Conservation (phyloP, 495 filamentous ascomycete species). For the Tirmania nivea region DNA sequence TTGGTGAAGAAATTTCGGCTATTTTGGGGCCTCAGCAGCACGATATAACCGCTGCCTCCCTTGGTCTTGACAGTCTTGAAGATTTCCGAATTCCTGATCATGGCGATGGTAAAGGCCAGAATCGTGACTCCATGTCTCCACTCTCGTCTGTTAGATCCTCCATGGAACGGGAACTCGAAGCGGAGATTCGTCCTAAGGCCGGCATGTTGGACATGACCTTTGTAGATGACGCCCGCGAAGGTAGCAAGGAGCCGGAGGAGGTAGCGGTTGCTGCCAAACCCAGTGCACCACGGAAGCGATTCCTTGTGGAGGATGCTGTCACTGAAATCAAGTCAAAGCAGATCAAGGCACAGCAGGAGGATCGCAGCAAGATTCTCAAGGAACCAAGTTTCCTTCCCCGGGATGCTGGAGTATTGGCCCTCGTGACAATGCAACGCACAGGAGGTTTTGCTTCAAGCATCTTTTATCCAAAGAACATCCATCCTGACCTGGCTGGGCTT, state of each 20-base stretch:
- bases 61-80: neutral
- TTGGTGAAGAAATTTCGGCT: slow-evolving; percentile 10
- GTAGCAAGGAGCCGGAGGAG: slow-evolving; percentile 30
- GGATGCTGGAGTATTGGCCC: slow-evolving; percentile 60
- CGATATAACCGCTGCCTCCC: slow-evolving; percentile 2
- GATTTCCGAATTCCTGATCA: slow-evolving; percentile 2
- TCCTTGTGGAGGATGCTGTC: slow-evolving; percentile 14
- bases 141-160: slow-evolving; percentile 36
- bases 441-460: slow-evolving; percentile 64
- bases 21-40: slow-evolving; percentile 2
- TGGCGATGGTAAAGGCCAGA: neutral
- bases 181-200: slow-evolving; percentile 23
- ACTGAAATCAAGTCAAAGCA: slow-evolving; percentile 27
- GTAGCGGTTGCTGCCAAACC: slow-evolving; percentile 31
- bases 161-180: slow-evolving; percentile 36
- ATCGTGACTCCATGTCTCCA: slow-evolving; percentile 39
- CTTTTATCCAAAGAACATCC: slow-evolving; percentile 31
- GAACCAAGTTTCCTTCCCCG: slow-evolving; percentile 58
- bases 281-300: slow-evolving; percentile 28
- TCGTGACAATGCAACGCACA: slow-evolving; percentile 76
- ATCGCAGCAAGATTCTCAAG: slow-evolving; percentile 61
- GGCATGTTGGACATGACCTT: slow-evolving; percentile 24
- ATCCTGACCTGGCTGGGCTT: slow-evolving; percentile 71
- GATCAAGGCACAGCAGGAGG: slow-evolving; percentile 59
- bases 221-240: slow-evolving; percentile 27